phyloP scores from a whole-genome alignment of 2,329 filamentous ascomycete genomes.

The Ascochyta pisi region DNA sequence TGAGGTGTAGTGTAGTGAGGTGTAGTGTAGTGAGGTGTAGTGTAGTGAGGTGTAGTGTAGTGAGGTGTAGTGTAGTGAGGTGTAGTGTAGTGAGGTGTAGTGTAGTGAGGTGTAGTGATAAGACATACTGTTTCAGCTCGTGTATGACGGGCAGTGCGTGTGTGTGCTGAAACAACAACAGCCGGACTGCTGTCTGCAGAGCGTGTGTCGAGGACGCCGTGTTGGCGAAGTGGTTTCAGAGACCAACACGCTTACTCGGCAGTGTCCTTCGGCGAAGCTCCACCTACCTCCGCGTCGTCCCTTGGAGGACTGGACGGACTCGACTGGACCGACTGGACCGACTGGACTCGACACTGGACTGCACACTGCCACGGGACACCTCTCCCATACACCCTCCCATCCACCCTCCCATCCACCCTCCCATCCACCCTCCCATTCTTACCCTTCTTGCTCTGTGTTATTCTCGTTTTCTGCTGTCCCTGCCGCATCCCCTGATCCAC shows the following conservation, averaged over 20 bases:
- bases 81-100: constrained; percentile 33
- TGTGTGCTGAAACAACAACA: background rate
- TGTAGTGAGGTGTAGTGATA: too few relatives aligned
- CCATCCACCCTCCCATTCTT: constrained; percentile 3
- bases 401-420: too few relatives aligned
- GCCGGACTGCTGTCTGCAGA: background rate
- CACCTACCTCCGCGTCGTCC: constrained; percentile 4
- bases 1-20: constrained; percentile 39
- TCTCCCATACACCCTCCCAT: too few relatives aligned
- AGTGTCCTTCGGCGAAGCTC: constrained; percentile 8
- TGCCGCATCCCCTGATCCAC: too few relatives aligned
- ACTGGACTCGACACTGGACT: too few relatives aligned
- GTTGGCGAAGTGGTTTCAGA: constrained; percentile 20
- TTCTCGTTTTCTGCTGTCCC: background rate
- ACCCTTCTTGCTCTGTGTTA: constrained; percentile 14
- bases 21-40: constrained; percentile 33
- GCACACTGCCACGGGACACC: too few relatives aligned
- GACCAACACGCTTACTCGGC: constrained; percentile 15
- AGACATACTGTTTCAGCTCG: background rate
- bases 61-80: constrained; percentile 39
- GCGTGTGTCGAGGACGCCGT: background rate
- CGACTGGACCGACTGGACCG: background rate
- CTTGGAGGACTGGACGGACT: constrained; percentile 5
- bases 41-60: too few relatives aligned
- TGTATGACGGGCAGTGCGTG: background rate